A percentile compares a stretch with the other conserved stretches of the same genome.
Conservation (phyloP, 1,284 basidiomycete genomes). For the Xerocomus minutiporus region DNA sequence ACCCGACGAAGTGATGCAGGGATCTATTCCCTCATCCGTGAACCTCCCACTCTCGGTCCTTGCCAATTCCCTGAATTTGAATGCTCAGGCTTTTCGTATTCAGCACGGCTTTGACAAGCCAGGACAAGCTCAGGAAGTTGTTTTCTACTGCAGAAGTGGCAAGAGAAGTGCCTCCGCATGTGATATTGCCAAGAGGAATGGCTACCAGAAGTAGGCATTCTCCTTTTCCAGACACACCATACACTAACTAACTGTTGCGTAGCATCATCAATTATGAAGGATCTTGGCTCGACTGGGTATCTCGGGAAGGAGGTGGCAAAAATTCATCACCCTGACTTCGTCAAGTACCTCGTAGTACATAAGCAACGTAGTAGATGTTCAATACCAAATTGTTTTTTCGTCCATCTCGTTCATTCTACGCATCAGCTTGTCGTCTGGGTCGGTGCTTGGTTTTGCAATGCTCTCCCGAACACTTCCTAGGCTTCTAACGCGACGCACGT, state of each 20-base stretch:
- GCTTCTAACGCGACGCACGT: constrained; percentile 9
- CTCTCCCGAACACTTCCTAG: constrained; percentile 18
- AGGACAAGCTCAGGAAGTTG: constrained; percentile 66
- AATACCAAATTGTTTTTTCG: not conserved
- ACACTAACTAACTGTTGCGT: constrained; percentile 1
- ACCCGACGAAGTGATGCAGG: constrained; percentile 88
- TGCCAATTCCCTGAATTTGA: constrained; percentile 62
- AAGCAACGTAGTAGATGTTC: constrained; percentile 1
- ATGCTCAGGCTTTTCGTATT: constrained; percentile 56
- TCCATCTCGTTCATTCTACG: not conserved
- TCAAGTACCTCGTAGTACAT: constrained; percentile 4
- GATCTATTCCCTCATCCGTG: constrained; percentile 93
- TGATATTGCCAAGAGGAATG: constrained; percentile 80
- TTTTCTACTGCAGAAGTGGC: constrained; percentile 95
- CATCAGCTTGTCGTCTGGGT: not conserved
- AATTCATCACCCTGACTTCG: constrained; percentile 8
- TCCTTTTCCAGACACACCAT: not conserved
- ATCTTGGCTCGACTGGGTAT: constrained; percentile 90
- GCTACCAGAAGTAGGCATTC: constrained; percentile 71
- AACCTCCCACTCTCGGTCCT: constrained; percentile 88
- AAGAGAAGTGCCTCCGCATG: constrained; percentile 79
- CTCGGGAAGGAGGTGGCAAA: constrained; percentile 46
- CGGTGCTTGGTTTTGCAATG: constrained; percentile 10
- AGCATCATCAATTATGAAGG: constrained; percentile 87
- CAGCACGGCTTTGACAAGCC: constrained; percentile 89